Evolutionary conservation across 139 green algal species (phyloP), one percentile per base, ranked within the genome.

Genomic region (Eudorina sp.): DNA sequence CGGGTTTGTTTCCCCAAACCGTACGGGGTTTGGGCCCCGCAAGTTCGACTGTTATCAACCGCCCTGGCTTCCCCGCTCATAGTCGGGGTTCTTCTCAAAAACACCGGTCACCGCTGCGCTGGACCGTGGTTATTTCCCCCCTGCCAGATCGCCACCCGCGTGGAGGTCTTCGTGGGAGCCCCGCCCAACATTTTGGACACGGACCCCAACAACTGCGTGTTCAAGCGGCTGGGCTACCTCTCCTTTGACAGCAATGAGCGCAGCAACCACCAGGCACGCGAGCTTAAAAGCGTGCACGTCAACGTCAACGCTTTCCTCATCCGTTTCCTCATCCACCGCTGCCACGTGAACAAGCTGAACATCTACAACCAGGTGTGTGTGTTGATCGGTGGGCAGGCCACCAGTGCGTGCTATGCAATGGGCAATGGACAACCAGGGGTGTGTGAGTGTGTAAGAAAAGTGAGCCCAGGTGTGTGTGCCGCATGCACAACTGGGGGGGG

Each of bases 201-300:
- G 46, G 76, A 62, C 23, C 34, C 64, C 23, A 89, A 58, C 80
- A 85, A 84, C 18, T 68, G 79, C 31, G 40, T 86, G 4, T 95
- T 95, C 91, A 96, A 94, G 73, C 94, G 96, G 27, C 91, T 99
- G 29, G 97, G 97, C 53, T 96, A 96, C 89, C 86, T 99, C 2
- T 96, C 93, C 0, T 98, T 99, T 83, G 96, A 99, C 85, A 89
- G 86, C 85, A 99, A 99, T 83, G 95, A 98, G 88, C 94, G 94
- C 75, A 97, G 93, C 75, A 90, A 93, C 60, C 93, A 96, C 87
- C 92, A 97, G 53, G 96, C 97, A 19, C 90, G 97, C 8, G 97
- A 99, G 93, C 94, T 99, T 3, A 99, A 99, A 89, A 98, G 92
- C 73, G 96, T 99, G 88, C 92, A 97, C 45, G 91, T 99, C n/a